Conservation (phyloP, 257 asterid genomes). For the Solanum tacnaense region DNA sequence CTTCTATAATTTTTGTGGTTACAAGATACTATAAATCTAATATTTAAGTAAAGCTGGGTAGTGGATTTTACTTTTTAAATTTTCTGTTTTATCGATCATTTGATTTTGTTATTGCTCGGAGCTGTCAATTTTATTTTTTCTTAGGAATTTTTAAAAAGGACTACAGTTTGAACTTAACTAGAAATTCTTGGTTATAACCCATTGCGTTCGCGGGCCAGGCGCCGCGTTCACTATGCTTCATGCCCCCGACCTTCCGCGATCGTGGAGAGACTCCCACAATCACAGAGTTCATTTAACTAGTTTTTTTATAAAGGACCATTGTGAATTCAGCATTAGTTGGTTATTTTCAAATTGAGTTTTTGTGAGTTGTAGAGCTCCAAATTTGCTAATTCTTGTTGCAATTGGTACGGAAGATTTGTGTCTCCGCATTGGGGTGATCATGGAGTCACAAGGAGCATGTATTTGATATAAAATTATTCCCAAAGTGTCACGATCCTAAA, state of each 20-base stretch:
- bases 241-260: background rate
- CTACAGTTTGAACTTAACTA: background rate
- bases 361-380: background rate
- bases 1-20: slow-evolving; percentile 4
- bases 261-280: background rate
- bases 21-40: background rate
- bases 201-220: background rate
- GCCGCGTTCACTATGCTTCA: background rate
- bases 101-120: background rate
- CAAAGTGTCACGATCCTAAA: no score
- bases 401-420: background rate
- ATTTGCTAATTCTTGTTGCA: background rate
- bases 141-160: background rate
- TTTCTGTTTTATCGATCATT: background rate
- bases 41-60: background rate
- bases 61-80: background rate
- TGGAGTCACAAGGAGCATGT: background rate
- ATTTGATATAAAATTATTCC: background rate
- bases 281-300: background rate
- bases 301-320: background rate
- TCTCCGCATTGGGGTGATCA: background rate
- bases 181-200: background rate
- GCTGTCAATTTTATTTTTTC: background rate
- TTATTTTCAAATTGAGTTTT: no score
- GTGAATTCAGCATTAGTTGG: background rate